Evolutionary conservation across 1,139 yeast species (phyloP), one percentile per base, ranked within the genome.

Genomic region (Kurtzmaniella natalensis): DNA sequence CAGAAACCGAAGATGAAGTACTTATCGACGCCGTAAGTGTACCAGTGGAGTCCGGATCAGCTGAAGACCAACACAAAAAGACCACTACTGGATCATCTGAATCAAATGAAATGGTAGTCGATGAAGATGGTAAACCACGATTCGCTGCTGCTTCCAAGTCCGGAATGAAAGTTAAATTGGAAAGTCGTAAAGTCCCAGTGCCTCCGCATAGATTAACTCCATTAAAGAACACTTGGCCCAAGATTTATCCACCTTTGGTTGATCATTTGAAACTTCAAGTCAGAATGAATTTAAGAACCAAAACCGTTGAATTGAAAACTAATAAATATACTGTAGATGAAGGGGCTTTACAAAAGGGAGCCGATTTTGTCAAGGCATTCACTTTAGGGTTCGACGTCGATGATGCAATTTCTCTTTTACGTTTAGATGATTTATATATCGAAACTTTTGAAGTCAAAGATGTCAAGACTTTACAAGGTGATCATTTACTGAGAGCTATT

Each of bases 181-280:
- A 88, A 57, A 72, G 82, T 38, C 76, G 97, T 64, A 88, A 88
- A 54, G 85, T 94, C 10, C 77, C 94, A 7, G 94, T 92, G 23
- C 98, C 98, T 25, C 97, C 96, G 21, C 97, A 92, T 57, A 76
- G 98, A 69, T 81, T 92, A 87, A 75, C 94, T 1, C 97, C 98
- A 10, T 72, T 92, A 49, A 84, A 88, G 58, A 76, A 77, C 44
- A 73, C 81, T 33, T 92, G 99, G 99, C 73, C 86, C 34, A 92
- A 92, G 58, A 82, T 92, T 37, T 94, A 92, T 55, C 95, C 95
- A 24, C 97, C 98, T 6, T 70, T 92, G 45, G 97, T 92, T 23
- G 96, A 92, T 42, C 96, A 88, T 59, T 73, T 92, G 48, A 87
- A 92, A 57, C 68, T 92, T 44, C 98, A 94, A 61, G 96, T 92